Evolutionary conservation across 129 eudicot species (phyloP).

Genomic region (Arctium minus): DNA sequence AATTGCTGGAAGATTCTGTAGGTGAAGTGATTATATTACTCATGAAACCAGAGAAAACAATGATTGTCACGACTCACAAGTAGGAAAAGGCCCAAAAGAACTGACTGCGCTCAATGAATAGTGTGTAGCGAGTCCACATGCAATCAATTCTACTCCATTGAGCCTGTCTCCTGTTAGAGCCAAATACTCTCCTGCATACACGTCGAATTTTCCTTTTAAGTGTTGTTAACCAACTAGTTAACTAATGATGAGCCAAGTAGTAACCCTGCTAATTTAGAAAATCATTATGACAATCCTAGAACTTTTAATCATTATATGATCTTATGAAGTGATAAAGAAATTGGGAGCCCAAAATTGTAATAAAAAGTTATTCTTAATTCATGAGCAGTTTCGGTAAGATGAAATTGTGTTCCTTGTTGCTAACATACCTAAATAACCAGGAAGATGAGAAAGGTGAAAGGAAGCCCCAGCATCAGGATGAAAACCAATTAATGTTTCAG

Average conservation of each 20-base stretch:
- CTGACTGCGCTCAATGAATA: slow-evolving; percentile 56
- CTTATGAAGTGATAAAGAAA: neutral
- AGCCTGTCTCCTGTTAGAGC: slow-evolving; percentile 71
- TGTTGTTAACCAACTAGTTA: neutral
- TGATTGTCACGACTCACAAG: too few species aligned
- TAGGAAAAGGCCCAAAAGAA: neutral
- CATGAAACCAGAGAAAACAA: neutral
- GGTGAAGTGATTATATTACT: neutral
- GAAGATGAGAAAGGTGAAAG: slow-evolving; percentile 78
- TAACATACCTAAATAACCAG: slow-evolving; percentile 69
- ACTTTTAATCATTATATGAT: neutral
- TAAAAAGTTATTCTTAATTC: neutral
- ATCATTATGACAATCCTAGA: neutral
- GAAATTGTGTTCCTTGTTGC: neutral
- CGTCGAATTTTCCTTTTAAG: neutral
- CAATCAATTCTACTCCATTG: slow-evolving; percentile 80
- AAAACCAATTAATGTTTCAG: slow-evolving; percentile 88
- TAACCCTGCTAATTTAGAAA: neutral
- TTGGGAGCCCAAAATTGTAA: neutral
- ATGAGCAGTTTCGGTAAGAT: neutral
- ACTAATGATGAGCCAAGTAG: slow-evolving; percentile 2
- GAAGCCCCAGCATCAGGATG: slow-evolving; percentile 99
- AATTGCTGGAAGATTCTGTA: slow-evolving; percentile 66
- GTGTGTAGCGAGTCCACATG: slow-evolving; percentile 94
- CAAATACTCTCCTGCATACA: slow-evolving; percentile 75